Base-by-base conservation (phyloP, 441 rosid species). In the Cnidoscolus chayamansa region DNA sequence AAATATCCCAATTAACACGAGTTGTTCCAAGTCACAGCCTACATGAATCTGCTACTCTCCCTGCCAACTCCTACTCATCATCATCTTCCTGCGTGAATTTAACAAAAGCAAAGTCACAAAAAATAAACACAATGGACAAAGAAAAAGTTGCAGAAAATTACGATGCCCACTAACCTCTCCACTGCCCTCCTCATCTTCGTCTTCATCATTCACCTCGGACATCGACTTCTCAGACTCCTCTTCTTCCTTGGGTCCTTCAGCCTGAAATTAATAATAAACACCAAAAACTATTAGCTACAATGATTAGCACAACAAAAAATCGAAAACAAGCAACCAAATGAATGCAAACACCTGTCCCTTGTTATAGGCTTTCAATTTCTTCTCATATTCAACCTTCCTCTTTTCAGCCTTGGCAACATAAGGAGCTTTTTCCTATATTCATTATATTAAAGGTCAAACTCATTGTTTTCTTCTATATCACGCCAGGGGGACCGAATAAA, bases 381-480 rank as follows among this genome's bases (percentile, higher is more conserved):
- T 95, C 88, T 95, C 99, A 72, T 95, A 95, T 16, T 95, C 99
- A 9, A 62, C 87, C 84, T 95, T 95, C 67, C 99, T 85, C 78
- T 88, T 88, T 70, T 93, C 98, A 6, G 99, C 99, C 82, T 87
- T 93, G 1, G 90, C 81, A 0, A 81, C 87, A 13, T 20, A 95
- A 0, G 99, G 99, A 67, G 92, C 91, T 53, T 95, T 95, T 68
- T 95, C 99, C 99, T 94, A 63, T 0, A 83, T 20, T 7, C 50
- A 51, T 37, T 37, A 25, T 25, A 25, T 25, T 25, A 25, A 40
- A 40, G 45, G 7, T 40, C 45, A 40, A 4, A 40, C 6, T 40
- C 45, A 5, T 6, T 40, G 7, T 40, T 40, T 40, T 40, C 7
- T 35, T 35, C 3, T 2, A 35, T 35, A 40, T 40, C 45, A 40